phyloP scores from a whole-genome alignment of 108 stramenopile species.

The Fragilaria crotonensis region DNA sequence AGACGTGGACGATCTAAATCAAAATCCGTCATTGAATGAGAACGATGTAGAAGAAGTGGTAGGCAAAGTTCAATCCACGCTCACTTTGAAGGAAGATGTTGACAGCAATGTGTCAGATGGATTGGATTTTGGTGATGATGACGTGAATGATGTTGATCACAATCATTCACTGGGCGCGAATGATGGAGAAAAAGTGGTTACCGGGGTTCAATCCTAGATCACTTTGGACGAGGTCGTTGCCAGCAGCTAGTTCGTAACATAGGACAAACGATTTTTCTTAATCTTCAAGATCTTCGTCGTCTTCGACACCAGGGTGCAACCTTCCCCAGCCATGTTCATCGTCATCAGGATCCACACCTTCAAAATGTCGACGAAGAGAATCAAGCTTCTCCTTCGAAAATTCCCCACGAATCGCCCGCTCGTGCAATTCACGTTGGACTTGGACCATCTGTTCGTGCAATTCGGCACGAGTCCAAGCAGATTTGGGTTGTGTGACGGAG shows the following conservation, averaged over 20 bases:
- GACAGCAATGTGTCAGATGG: too few relatives aligned
- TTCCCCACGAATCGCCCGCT: conserved; percentile 70
- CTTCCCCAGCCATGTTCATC: conserved; percentile 60
- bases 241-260: too few relatives aligned
- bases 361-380: conserved; percentile 39
- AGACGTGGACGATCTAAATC: conserved; percentile 5
- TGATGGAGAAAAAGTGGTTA: conserved; percentile 51
- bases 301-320: conserved; percentile 73
- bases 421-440: conserved; percentile 36
- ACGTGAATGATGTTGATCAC: conserved; percentile 81
- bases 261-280: too few relatives aligned
- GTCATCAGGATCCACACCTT: conserved; percentile 17
- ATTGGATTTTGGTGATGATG: too few relatives aligned
- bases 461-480: conserved; percentile 68
- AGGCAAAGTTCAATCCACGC: conserved; percentile 58
- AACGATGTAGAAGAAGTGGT: conserved; percentile 48
- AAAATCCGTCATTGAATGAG: conserved; percentile 1
- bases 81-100: conserved; percentile 79
- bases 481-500: conserved; percentile 56
- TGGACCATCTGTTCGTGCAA: conserved; percentile 62
- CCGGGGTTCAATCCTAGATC: conserved; percentile 62
- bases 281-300: conserved; percentile 53
- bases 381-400: conserved; percentile 75
- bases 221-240: conserved; percentile 78
- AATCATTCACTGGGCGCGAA: neutral